Evolutionary conservation across 192 early-diverging fungal species (phyloP).

Genomic region (Dissophora ornata): DNA sequence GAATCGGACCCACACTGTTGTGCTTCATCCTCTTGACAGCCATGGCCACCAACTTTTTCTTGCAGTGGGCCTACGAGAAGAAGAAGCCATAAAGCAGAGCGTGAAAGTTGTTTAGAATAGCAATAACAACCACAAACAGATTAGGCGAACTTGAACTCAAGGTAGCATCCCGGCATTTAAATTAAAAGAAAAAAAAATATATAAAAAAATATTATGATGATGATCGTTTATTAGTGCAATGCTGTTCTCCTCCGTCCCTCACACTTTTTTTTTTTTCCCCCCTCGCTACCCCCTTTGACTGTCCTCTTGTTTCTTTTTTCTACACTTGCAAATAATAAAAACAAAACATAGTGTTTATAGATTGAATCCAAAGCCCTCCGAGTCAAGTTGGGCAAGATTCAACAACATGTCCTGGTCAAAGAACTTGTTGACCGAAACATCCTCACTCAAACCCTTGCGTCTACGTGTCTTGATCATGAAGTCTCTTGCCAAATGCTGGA

Average conservation of each 20-base stretch:
- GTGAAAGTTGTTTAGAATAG: too few species aligned
- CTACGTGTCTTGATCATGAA: constrained; percentile 99
- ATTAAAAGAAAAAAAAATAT: too few species aligned
- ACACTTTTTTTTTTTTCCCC: too few species aligned
- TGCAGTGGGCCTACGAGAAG: constrained; percentile 61
- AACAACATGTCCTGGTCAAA: constrained; percentile 50
- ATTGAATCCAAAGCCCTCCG: constrained; percentile 47
- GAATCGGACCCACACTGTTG: constrained; percentile 77
- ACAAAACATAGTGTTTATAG: constrained; percentile 18
- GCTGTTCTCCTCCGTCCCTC: too few species aligned
- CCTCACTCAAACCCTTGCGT: constrained; percentile 88
- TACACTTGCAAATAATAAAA: neutral
- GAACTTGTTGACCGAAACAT: constrained; percentile 85
- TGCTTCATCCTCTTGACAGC: constrained; percentile 74
- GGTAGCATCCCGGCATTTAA: too few species aligned
- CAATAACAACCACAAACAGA: too few species aligned
- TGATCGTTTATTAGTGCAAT: too few species aligned
- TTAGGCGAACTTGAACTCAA: too few species aligned
- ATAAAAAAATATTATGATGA: too few species aligned
- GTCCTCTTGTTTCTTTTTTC: neutral
- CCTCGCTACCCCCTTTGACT: too few species aligned
- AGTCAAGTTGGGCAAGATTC: constrained; percentile 44
- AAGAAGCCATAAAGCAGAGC: constrained; percentile 20
- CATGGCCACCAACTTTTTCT: constrained; percentile 78
- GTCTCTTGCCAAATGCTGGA: constrained; percentile 92